A percentile compares a stretch with the other conserved stretches of the same genome.
These are phyloP conservation scores for Thinopyrum elongatum DNA, from an alignment of 176 grass and related monocot genomes.

Conservation along the genomic window DNA sequence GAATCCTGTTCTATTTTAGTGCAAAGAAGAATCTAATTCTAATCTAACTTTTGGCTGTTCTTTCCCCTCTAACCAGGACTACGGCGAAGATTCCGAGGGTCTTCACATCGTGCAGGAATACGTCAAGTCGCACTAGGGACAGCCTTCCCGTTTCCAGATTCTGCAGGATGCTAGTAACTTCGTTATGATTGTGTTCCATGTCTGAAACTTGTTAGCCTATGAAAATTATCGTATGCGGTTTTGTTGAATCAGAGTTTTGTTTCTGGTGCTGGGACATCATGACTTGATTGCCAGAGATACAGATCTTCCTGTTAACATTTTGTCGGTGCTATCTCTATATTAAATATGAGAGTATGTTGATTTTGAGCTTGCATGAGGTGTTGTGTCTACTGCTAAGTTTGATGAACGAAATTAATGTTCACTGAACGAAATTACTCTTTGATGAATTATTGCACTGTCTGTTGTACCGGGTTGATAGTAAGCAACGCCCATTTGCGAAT, in stretches of 20 bases:
- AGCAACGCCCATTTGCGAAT: too few species aligned
- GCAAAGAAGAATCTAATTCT: background rate
- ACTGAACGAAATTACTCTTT: too few species aligned
- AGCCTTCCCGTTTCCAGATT: background rate
- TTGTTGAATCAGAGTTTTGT: background rate
- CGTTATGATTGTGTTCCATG: background rate
- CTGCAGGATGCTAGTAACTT: background rate
- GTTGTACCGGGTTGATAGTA: too few species aligned
- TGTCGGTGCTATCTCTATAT: background rate
- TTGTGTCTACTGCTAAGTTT: background rate
- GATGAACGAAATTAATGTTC: too few species aligned
- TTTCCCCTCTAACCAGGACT: slow-evolving; percentile 44
- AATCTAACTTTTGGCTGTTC: background rate
- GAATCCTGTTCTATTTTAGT: background rate
- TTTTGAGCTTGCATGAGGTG: background rate
- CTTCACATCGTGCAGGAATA: slow-evolving; percentile 57
- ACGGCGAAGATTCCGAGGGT: slow-evolving; percentile 60
- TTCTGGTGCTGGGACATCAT: background rate
- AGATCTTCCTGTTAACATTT: too few species aligned
- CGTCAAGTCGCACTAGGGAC: slow-evolving; percentile 52
- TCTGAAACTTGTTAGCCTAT: slow-evolving; percentile 6
- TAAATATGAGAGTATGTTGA: background rate
- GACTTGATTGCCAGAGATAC: background rate
- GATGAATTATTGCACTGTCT: too few species aligned
- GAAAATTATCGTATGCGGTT: background rate